Percentiles rank a stretch among this genome's conserved stretches.
Evolutionary conservation across 164 flowering plant genomes (phyloP).

Genomic region (Pachysandra terminalis): DNA sequence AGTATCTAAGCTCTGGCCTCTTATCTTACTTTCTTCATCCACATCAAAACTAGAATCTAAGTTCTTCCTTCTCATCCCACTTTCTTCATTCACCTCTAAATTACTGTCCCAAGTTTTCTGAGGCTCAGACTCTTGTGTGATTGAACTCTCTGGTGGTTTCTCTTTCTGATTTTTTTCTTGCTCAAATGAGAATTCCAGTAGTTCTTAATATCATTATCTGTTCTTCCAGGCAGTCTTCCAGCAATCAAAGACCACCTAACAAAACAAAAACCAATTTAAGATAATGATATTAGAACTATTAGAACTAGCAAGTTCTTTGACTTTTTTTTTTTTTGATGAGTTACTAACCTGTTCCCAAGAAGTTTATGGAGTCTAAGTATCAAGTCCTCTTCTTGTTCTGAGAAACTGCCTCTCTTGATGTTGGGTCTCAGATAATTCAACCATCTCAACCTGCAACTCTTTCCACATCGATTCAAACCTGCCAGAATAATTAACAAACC

Average conservation of each 20-base stretch:
- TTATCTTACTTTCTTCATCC: neutral
- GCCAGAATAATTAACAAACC: neutral
- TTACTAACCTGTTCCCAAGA: constrained; percentile 30
- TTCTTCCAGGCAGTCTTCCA: neutral
- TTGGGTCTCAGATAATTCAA: constrained; percentile 15
- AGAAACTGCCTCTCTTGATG: constrained; percentile 28
- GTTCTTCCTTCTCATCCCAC: no score
- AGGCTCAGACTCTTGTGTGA: neutral
- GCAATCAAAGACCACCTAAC: constrained; percentile 1
- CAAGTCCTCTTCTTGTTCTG: constrained; percentile 33
- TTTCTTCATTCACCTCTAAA: neutral
- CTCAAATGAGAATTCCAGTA: neutral
- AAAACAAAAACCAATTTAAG: neutral
- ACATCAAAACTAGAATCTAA: no score
- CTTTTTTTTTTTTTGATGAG: no score
- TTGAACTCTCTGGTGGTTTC: neutral
- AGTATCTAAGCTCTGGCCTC: neutral
- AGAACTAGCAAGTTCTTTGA: no score
- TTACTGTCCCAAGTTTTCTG: neutral
- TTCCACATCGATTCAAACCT: constrained; percentile 16
- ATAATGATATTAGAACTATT: neutral
- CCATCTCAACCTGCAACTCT: constrained; percentile 33
- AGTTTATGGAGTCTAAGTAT: constrained; percentile 36
- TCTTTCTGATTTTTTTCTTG: neutral
- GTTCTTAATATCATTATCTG: neutral